These are phyloP conservation scores for Kwoniella sp. DNA, from an alignment of 768 basidiomycete species.

Conservation along the genomic window DNA sequence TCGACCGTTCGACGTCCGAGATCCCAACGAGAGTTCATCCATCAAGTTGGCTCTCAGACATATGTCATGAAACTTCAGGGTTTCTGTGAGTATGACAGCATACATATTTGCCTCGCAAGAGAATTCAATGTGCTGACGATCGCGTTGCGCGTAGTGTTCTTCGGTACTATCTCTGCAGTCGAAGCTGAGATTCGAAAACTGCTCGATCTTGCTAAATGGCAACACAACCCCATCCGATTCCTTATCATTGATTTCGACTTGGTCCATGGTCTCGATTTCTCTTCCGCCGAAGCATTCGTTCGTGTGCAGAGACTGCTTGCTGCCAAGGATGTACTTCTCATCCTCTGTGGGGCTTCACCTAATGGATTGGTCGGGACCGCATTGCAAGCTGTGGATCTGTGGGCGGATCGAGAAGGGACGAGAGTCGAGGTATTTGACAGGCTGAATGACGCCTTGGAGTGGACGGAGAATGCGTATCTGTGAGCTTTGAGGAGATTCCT, in stretches of 20 bases:
- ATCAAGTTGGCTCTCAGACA: constrained; percentile 89
- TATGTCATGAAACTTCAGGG: constrained; percentile 85
- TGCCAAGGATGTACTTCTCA: constrained; percentile 75
- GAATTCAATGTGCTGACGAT: background rate
- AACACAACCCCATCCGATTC: constrained; percentile 77
- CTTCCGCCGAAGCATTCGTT: constrained; percentile 91
- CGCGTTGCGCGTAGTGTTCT: constrained; percentile 46
- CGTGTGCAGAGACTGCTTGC: constrained; percentile 79
- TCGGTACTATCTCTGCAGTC: constrained; percentile 80
- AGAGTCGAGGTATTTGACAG: constrained; percentile 79
- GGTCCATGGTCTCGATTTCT: constrained; percentile 89
- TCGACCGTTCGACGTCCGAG: constrained; percentile 90
- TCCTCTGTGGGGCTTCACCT: constrained; percentile 73
- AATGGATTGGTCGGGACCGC: constrained; percentile 72
- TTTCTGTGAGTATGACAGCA: constrained; percentile 57
- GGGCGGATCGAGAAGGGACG: constrained; percentile 64
- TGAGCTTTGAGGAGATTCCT: constrained; percentile 61
- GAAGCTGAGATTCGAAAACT: constrained; percentile 80
- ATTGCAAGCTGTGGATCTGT: constrained; percentile 73
- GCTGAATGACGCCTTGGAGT: constrained; percentile 90
- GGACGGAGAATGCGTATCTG: constrained; percentile 93
- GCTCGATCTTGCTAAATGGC: constrained; percentile 72
- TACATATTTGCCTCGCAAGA: background rate
- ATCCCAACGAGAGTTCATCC: constrained; percentile 82
- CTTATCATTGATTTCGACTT: constrained; percentile 83